These are phyloP conservation scores for Termitomyces sp. DNA, from an alignment of 768 basidiomycete species.

Conservation along the genomic window DNA sequence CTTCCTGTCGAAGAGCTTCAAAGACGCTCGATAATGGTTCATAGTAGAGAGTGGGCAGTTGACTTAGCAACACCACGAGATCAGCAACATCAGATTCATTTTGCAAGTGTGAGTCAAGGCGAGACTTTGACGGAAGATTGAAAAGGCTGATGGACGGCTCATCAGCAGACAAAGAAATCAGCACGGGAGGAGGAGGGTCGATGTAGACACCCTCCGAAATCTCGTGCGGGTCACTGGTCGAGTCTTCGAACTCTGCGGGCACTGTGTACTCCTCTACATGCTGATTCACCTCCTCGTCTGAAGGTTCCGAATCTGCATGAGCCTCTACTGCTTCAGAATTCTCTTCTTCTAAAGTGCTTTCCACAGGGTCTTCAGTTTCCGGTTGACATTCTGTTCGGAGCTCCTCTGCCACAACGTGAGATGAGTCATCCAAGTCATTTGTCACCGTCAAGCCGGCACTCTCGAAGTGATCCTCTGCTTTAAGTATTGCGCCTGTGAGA, in stretches of 20 bases:
- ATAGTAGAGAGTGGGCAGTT: slow-evolving; percentile 71
- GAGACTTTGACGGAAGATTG: slow-evolving; percentile 41
- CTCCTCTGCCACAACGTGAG: not conserved
- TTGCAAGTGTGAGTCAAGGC: slow-evolving; percentile 21
- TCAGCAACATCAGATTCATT: slow-evolving; percentile 16
- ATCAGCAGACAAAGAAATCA: slow-evolving; percentile 41
- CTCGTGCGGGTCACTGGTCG: slow-evolving; percentile 47
- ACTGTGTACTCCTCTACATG: not conserved
- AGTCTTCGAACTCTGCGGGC: slow-evolving; percentile 3
- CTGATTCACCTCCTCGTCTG: not conserved
- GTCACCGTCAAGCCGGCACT: not conserved
- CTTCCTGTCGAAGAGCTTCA: slow-evolving; percentile 67
- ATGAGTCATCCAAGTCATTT: not conserved
- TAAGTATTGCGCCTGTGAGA: not conserved
- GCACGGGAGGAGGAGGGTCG: slow-evolving; percentile 69
- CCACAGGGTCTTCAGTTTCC: not conserved
- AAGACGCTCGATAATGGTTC: slow-evolving; percentile 70
- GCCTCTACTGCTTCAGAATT: not conserved
- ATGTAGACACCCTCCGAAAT: slow-evolving; percentile 69
- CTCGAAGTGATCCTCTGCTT: not conserved
- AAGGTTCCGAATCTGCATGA: not conserved
- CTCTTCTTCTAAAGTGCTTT: not conserved
- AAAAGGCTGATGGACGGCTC: slow-evolving; percentile 48
- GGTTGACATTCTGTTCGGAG: not conserved
- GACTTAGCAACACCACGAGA: slow-evolving; percentile 50